Conservation (phyloP, 2,329 filamentous ascomycete species). For the Pleurostoma richardsiae region DNA sequence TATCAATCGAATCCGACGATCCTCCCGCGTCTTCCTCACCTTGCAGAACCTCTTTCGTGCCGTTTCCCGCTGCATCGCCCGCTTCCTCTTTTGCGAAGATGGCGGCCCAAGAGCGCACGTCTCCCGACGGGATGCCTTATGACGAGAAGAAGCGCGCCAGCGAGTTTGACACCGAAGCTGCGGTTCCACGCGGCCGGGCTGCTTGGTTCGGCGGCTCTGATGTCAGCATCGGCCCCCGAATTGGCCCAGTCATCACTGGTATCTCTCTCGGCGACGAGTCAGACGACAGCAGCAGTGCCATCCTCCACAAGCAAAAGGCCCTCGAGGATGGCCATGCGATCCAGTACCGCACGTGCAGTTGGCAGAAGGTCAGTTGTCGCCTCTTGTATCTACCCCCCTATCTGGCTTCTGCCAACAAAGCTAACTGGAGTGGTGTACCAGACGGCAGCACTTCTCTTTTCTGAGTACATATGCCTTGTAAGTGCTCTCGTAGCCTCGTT, state of each 20-base stretch:
- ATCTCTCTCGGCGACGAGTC: conserved; percentile 20
- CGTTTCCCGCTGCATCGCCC: not conserved
- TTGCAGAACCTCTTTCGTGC: not conserved
- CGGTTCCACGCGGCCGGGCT: conserved; percentile 1
- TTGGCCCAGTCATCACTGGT: conserved; percentile 37
- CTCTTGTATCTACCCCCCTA: not conserved
- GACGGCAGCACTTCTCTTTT: conserved; percentile 86
- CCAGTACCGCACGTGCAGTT: conserved; percentile 88
- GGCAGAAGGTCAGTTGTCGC: conserved; percentile 65
- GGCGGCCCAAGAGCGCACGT: conserved; percentile 2
- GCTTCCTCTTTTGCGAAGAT: not conserved
- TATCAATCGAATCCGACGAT: too few species aligned
- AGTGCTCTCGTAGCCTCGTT: conserved; percentile 10
- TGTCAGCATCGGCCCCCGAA: conserved; percentile 45
- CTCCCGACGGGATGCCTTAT: conserved; percentile 1
- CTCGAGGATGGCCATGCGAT: conserved; percentile 74
- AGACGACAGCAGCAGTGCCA: conserved; percentile 40
- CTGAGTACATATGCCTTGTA: conserved; percentile 85
- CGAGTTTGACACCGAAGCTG: conserved; percentile 4
- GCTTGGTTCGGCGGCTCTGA: conserved; percentile 28
- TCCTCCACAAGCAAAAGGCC: conserved; percentile 63
- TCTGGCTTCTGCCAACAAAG: not conserved
- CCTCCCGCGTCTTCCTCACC: too few species aligned
- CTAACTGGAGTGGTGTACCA: conserved; percentile 21
- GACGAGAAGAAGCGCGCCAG: conserved; percentile 4